Evolutionary conservation across 176 grass and related monocot genomes (phyloP), one percentile per base, ranked within the genome.

Genomic region (Oryza meridionalis): DNA sequence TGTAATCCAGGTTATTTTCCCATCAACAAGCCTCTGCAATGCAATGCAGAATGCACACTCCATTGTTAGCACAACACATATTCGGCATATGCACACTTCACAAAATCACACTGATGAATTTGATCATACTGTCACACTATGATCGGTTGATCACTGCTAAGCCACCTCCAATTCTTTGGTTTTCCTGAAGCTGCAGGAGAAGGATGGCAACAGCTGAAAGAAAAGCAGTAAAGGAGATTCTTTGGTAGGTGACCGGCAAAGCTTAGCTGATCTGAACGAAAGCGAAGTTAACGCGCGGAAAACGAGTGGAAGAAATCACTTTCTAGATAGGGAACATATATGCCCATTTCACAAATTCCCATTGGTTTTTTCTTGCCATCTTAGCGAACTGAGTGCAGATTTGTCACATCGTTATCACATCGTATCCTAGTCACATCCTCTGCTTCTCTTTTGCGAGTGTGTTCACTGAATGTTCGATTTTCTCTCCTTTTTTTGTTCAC

Each of bases 241-340:
- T 62, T 53, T 5, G 82, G 66, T 76, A 42, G 44, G 72, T 40
- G 44, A 84, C 82, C 44, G 55, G 44, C 44, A 11, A 11, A n/a
- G 31, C 67, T 19, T 8, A 43, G 42, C 42, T 43, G 42, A 42
- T 9, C 0, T 9, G 51, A 10, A 38, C 22, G 73, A 84, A 84
- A 78, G 83, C 46, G 24, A 77, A 61, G 74, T 61, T 77, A 77
- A 35, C 65, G 17, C 10, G 82, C 32, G 15, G 49, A 61, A 70
- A 84, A 45, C 82, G 47, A 61, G 43, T 32, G 13, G 49, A 47
- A 75, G 24, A 24, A 16, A 85, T 46, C 65, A 62, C 83, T 85
- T 85, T 85, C 22, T 58, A 84, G 82, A 16, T 45, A 65, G 69
- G 73, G 65, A 77, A 85, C 59, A 85, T 77, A 45, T 77, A 33